phyloP scores from a whole-genome alignment of 2,329 filamentous ascomycete species.

The Gnomoniopsis sp. region DNA sequence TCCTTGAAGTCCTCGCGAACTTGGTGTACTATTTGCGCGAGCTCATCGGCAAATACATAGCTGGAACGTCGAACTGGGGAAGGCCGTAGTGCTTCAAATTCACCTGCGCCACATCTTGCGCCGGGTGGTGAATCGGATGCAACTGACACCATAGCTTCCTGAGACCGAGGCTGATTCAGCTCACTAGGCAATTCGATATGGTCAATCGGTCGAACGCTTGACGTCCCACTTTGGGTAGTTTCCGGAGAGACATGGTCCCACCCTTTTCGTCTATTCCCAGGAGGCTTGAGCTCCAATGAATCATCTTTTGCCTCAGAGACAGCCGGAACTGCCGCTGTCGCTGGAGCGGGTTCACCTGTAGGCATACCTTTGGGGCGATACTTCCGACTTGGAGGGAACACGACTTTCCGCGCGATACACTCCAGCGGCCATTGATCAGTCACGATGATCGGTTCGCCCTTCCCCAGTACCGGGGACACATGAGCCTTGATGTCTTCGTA shows the following conservation, averaged over 20 bases:
- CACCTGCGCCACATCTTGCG: not conserved
- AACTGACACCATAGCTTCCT: not conserved
- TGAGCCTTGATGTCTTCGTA: constrained; percentile 61
- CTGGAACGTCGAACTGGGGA: not conserved
- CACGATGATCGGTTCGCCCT: constrained; percentile 48
- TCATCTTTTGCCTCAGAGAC: constrained; percentile 21
- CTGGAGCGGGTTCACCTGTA: constrained; percentile 12
- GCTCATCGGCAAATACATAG: constrained; percentile 42
- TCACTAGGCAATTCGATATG: not conserved
- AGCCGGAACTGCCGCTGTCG: constrained; percentile 18
- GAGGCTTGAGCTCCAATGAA: constrained; percentile 49
- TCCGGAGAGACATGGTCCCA: constrained; percentile 36
- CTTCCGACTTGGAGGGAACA: constrained; percentile 54
- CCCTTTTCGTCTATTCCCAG: constrained; percentile 33
- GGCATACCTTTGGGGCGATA: constrained; percentile 57
- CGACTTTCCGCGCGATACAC: constrained; percentile 55
- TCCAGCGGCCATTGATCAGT: constrained; percentile 68
- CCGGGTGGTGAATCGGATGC: not conserved
- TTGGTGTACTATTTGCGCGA: constrained; percentile 63
- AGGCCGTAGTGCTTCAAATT: not conserved
- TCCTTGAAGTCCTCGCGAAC: constrained; percentile 54
- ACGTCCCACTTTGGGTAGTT: constrained; percentile 24
- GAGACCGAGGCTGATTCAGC: not conserved
- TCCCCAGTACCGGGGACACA: constrained; percentile 37
- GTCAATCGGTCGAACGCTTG: constrained; percentile 18